Evolutionary conservation across 805 yeast species (phyloP), one percentile per base, ranked within the genome.

Genomic region (Ogataea neopini): DNA sequence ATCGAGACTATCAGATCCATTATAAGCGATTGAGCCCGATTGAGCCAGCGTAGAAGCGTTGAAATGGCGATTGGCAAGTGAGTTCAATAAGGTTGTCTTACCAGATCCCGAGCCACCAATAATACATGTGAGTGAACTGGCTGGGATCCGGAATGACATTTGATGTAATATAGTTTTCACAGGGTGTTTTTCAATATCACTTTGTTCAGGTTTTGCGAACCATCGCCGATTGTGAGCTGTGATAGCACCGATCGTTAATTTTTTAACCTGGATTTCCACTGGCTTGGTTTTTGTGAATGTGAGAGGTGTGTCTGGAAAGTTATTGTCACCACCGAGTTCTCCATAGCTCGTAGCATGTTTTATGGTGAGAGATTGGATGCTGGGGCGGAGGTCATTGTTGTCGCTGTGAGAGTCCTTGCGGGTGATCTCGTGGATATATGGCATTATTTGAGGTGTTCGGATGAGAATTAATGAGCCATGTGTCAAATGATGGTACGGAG

Each of bases 31-130:
- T 1, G 59, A 52, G 1, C 88, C 87, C 1, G 48, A 17, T 17
- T 50, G 49, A 7, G 56, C 33, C 22, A 68, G 48, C 10, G 75
- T 68, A 8, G 69, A 62, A 0, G 72, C 55, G 9, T 43, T 53
- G 22, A 63, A 45, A 13, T 58, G 69, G 52, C 85, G 64, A 39
- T 79, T 75, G 0, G 88, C 81, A 40, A 85, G 62, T 0, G 80
- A 79, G 60, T 88, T 88, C 18, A 88, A 68, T 37, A 88, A 62
- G 0, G 96, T 86, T 0, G 96, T 88, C 59, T 89, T 88, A 3
- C 96, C 96, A 3, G 89, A 81, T 0, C 96, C 96, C 0, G 91
- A 84, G 0, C 96, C 92, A 2, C 96, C 96, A 70, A 89, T 76
- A 8, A 88, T 85, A 5, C 95, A 95, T 65, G 88, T 74, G 32